Percentiles rank a stretch among this genome's conserved stretches.
These are phyloP conservation scores for Penicillium italicum DNA, from an alignment of 2,329 filamentous ascomycete species.

Conservation along the genomic window DNA sequence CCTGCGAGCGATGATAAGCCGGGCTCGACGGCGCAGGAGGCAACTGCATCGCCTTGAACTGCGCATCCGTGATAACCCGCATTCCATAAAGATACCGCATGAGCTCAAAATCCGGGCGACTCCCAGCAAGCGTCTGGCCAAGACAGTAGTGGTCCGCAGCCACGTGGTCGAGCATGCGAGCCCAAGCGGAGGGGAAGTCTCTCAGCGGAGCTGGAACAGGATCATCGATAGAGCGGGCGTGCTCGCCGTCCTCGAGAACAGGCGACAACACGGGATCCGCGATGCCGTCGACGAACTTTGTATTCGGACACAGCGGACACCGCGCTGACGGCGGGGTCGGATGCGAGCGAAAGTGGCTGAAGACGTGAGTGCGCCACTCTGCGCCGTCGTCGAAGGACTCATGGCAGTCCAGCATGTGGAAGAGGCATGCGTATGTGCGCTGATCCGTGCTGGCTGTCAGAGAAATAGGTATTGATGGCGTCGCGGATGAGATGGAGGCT, in stretches of 20 bases:
- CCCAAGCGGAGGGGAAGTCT: constrained; percentile 35
- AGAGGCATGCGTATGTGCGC: constrained; percentile 39
- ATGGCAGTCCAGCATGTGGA: constrained; percentile 45
- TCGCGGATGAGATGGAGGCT: constrained; percentile 7
- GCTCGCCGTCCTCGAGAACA: neutral
- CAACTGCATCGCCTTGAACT: constrained; percentile 45
- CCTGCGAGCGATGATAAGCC: constrained; percentile 37
- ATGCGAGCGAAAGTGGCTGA: constrained; percentile 44
- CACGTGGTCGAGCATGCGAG: constrained; percentile 43
- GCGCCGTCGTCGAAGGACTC: constrained; percentile 38
- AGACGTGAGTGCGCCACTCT: constrained; percentile 44
- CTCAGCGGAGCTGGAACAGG: neutral
- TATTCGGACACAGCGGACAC: constrained; percentile 43
- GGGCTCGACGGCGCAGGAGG: constrained; percentile 37
- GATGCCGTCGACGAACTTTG: constrained; percentile 18
- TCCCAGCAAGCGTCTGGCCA: constrained; percentile 41
- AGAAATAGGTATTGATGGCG: constrained; percentile 2
- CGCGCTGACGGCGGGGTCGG: constrained; percentile 39
- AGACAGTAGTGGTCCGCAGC: constrained; percentile 39
- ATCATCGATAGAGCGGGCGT: neutral
- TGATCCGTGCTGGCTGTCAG: constrained; percentile 1
- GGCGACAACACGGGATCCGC: constrained; percentile 13
- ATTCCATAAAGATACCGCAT: constrained; percentile 46
- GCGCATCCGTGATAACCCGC: constrained; percentile 42
- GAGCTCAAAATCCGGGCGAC: constrained; percentile 42